phyloP scores from a whole-genome alignment of 257 asterid genomes.

The Nicotiana knightiana region DNA sequence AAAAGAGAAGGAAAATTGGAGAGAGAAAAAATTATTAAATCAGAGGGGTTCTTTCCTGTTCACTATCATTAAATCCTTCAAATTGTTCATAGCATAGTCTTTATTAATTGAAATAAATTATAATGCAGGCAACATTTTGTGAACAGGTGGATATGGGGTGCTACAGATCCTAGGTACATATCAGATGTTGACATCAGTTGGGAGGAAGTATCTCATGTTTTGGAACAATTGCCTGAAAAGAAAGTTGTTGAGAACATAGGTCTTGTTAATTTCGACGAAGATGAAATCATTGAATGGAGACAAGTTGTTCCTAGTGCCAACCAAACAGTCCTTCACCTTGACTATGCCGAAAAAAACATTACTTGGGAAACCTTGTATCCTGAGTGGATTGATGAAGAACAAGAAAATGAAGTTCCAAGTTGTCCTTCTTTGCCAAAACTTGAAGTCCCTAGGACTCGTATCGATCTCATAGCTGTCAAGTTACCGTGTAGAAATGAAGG shows the following conservation, averaged over 20 bases:
- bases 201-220: constrained; percentile 31
- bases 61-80: too few species aligned
- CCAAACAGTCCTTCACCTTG: constrained; percentile 40
- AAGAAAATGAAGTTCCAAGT: constrained; percentile 58
- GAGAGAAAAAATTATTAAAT: neutral
- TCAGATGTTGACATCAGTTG: constrained; percentile 46
- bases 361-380: constrained; percentile 79
- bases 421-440: constrained; percentile 66
- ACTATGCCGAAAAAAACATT: constrained; percentile 42
- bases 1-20: neutral
- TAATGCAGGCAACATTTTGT: constrained; percentile 69
- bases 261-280: constrained; percentile 58
- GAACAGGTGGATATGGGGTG: constrained; percentile 75
- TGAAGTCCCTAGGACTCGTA: constrained; percentile 43
- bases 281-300: constrained; percentile 53
- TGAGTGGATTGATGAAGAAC: constrained; percentile 95
- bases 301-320: constrained; percentile 38
- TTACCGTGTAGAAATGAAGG: constrained; percentile 74
- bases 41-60: neutral
- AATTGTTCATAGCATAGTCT: neutral
- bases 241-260: constrained; percentile 33
- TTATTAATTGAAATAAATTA: constrained; percentile 14
- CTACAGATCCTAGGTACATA: constrained; percentile 53
- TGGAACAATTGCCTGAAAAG: neutral
- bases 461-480: constrained; percentile 70